These are phyloP conservation scores for Mycosphaerella arachidis DNA, from an alignment of 2,329 filamentous ascomycete genomes.

Conservation along the genomic window DNA sequence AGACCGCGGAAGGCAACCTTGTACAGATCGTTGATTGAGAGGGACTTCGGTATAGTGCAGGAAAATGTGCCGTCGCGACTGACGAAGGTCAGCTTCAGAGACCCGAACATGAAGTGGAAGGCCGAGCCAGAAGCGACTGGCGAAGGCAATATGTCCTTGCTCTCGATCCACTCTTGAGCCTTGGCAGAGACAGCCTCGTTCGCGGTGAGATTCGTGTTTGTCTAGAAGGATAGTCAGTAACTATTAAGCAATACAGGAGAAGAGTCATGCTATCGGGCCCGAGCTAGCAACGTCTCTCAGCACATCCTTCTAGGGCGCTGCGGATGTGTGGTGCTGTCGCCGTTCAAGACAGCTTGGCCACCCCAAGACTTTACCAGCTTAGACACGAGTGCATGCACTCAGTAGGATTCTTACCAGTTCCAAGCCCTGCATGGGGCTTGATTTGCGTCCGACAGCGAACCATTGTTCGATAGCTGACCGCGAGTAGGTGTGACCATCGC, in stretches of 20 bases:
- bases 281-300: too few species aligned
- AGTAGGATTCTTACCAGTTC: conserved; percentile 5
- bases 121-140: neutral
- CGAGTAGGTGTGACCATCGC: conserved; percentile 34
- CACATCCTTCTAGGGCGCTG: too few species aligned
- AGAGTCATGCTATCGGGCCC: too few species aligned
- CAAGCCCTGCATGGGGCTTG: conserved; percentile 34
- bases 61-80: conserved; percentile 18
- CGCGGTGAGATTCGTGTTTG: conserved; percentile 19
- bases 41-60: neutral
- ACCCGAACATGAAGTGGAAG: neutral
- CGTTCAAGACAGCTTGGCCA: too few species aligned
- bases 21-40: conserved; percentile 24
- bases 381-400: too few species aligned
- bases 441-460: conserved; percentile 29
- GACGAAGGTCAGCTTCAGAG: conserved; percentile 14
- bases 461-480: conserved; percentile 34
- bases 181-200: conserved; percentile 22
- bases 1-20: conserved; percentile 28
- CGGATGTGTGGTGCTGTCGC: too few species aligned
- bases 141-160: conserved; percentile 7
- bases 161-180: conserved; percentile 26
- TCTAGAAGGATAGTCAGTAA: too few species aligned
- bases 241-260: too few species aligned
- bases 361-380: too few species aligned